Base-by-base conservation (phyloP, 2,329 filamentous ascomycete genomes). In the Aspergillus sp. region DNA sequence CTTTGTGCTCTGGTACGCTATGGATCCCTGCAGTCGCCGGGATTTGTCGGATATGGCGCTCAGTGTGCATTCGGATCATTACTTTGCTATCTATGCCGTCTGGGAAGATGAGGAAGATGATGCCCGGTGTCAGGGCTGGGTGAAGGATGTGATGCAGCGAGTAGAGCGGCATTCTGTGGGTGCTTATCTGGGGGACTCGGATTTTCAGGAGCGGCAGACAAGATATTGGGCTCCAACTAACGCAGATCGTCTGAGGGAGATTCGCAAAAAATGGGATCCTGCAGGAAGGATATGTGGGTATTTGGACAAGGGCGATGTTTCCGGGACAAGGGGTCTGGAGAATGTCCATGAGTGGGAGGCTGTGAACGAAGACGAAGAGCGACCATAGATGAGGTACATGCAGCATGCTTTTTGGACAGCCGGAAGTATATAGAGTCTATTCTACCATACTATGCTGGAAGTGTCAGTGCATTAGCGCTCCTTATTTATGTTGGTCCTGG, bases 41-140 rank as follows among this genome's bases (percentile, higher is more conserved):
- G 49, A 63, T 31, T 71, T 81, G 41, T 75, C 77, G 0, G 81
- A 83, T 60, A 86, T 86, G 84, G 84, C 84, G 3, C 72, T 85
- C 15, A 82, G 79, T 30, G 80, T 85, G 80, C 83, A 85, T 58
- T 79, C 78, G 0, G 84, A 86, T 65, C 83, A 86, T 68, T 86
- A 86, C 69, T 82, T 86, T 67, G 82, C 84, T 1, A 57, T 83
- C 3, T 86, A 86, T 65, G 76, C 81, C 0, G 72, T 84, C 2
- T 86, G 82, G 80, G 79, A 84, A 53, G 72, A 82, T 25, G 73
- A 70, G 19, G 62, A 68, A 2, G 82, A 85, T 45, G 84, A 85
- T 62, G 69, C 67, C 0, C 63, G 65, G n/a, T 83, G 79, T 67
- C 71, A 72, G 31, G 63, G 47, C 1, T 86, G 84, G 84, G 76